phyloP scores from a whole-genome alignment of 2,329 filamentous ascomycete genomes.

The Beauveria australis region DNA sequence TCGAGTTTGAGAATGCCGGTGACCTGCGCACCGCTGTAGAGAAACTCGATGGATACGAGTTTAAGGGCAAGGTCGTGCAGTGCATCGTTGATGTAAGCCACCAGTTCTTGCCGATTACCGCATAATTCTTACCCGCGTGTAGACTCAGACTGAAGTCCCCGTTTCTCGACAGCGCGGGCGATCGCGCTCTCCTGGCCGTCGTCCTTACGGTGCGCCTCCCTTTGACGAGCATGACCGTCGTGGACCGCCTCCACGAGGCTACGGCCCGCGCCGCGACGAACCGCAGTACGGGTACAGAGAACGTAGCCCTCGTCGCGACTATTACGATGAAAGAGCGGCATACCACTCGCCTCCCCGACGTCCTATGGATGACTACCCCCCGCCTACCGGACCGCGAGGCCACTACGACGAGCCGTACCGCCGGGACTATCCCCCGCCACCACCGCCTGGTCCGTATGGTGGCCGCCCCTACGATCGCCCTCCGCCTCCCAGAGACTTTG shows the following conservation, averaged over 20 bases:
- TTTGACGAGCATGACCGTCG: constrained; percentile 79
- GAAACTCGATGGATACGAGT: constrained; percentile 87
- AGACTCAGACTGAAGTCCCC: constrained; percentile 74
- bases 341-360: constrained; percentile 76
- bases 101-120: constrained; percentile 10
- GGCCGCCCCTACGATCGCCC: constrained; percentile 51
- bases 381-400: constrained; percentile 49
- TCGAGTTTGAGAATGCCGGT: constrained; percentile 90
- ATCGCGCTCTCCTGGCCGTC: constrained; percentile 65
- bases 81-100: constrained; percentile 77
- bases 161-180: constrained; percentile 57
- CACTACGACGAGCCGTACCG: constrained; percentile 73
- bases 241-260: constrained; percentile 65
- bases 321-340: constrained; percentile 76
- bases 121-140: constrained; percentile 7
- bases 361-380: constrained; percentile 65
- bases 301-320: constrained; percentile 75
- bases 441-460: constrained; percentile 52
- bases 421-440: constrained; percentile 57
- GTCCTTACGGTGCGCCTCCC: constrained; percentile 59
- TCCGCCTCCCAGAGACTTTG: constrained; percentile 40
- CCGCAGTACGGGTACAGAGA: constrained; percentile 75
- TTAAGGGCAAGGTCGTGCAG: constrained; percentile 80
- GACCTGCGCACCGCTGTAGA: constrained; percentile 88
- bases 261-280: constrained; percentile 66